phyloP scores from a whole-genome alignment of 2,329 filamentous ascomycete species.

The Scedosporium minutisporum region DNA sequence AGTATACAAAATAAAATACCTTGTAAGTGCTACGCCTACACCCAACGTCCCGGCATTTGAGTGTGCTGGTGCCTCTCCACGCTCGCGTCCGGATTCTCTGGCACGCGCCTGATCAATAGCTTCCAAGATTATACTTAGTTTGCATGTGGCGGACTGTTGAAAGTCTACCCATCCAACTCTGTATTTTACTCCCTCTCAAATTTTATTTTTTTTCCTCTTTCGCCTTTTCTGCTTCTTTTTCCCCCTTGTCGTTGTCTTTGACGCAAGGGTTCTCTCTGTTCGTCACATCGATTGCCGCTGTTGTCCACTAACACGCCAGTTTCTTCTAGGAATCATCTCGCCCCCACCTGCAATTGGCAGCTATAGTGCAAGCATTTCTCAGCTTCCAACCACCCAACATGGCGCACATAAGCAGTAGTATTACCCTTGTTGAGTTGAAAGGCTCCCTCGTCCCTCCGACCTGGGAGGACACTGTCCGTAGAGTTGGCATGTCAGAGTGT shows the following conservation, averaged over 20 bases:
- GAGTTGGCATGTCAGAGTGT: constrained; percentile 56
- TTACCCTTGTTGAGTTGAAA: constrained; percentile 20
- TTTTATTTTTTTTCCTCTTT: background rate
- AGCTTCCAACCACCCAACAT: constrained; percentile 23
- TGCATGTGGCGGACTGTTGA: background rate
- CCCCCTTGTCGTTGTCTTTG: background rate
- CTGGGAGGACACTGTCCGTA: constrained; percentile 49
- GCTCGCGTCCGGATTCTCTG: no score
- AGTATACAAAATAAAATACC: constrained; percentile 41
- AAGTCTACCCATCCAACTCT: no score
- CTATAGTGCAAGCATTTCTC: background rate
- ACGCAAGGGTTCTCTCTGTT: background rate
- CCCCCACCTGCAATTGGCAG: background rate
- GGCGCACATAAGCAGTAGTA: constrained; percentile 27
- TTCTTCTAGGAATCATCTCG: background rate
- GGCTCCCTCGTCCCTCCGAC: constrained; percentile 40
- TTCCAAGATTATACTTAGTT: background rate
- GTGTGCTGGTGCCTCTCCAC: no score
- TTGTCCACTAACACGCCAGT: background rate
- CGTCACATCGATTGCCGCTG: background rate
- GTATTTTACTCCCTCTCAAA: background rate
- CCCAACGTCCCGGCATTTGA: background rate
- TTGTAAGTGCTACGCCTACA: background rate
- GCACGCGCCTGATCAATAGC: background rate
- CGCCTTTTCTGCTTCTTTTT: background rate